Evolutionary conservation across 2,329 filamentous ascomycete species (phyloP).

Genomic region (Coleophoma crateriformis): DNA sequence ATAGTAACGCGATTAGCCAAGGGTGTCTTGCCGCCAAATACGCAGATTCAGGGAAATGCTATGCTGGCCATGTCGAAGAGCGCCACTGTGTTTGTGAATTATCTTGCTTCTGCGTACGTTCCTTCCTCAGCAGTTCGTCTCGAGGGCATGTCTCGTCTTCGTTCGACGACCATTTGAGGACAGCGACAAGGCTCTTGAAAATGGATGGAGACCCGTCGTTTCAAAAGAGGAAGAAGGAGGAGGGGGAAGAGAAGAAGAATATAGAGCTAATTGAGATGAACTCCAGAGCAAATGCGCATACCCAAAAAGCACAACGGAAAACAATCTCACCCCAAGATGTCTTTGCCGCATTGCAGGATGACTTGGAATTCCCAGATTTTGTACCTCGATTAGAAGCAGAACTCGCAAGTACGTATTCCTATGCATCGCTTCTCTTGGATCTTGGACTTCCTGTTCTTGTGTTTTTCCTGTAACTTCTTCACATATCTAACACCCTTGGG

Average conservation of each 20-base stretch:
- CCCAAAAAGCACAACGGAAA: constrained; percentile 63
- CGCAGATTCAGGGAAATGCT: constrained; percentile 78
- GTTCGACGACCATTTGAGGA: background rate
- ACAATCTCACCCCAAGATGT: constrained; percentile 74
- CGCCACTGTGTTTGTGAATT: constrained; percentile 79
- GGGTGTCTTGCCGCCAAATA: constrained; percentile 73
- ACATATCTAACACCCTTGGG: background rate
- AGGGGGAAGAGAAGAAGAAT: too few relatives aligned
- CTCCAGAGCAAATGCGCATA: constrained; percentile 66
- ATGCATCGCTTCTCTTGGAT: background rate
- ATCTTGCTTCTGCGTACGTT: constrained; percentile 68
- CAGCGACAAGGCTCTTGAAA: too few relatives aligned
- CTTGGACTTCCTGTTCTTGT: too few relatives aligned
- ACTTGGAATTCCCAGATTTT: constrained; percentile 68
- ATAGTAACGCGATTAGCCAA: constrained; percentile 78
- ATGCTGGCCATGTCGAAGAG: constrained; percentile 75
- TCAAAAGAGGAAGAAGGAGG: background rate
- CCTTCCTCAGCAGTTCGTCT: background rate
- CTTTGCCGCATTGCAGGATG: constrained; percentile 64
- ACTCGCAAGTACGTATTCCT: constrained; percentile 56
- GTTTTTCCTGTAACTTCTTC: too few relatives aligned
- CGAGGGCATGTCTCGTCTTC: background rate
- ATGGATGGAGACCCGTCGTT: background rate
- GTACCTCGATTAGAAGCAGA: constrained; percentile 68
- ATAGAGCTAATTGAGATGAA: background rate